phyloP scores from a whole-genome alignment of 108 stramenopile genomes.

The Skeletonema potamos region DNA sequence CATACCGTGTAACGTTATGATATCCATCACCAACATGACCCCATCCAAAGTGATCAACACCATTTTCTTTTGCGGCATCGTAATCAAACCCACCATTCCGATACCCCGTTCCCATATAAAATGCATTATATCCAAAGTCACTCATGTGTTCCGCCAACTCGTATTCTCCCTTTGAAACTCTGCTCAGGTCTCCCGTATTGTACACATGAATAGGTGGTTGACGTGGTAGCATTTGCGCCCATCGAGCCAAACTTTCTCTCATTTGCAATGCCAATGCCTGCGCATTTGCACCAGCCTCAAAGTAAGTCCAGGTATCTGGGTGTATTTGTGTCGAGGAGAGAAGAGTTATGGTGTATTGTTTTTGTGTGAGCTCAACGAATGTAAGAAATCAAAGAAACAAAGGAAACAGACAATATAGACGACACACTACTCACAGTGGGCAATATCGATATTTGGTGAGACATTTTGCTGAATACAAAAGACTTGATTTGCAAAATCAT shows the following conservation, averaged over 20 bases:
- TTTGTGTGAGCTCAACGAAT: neutral
- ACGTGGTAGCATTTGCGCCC: conserved; percentile 43
- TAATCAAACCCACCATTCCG: conserved; percentile 44
- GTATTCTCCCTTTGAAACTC: conserved; percentile 3
- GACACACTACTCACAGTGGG: conserved; percentile 32
- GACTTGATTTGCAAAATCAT: conserved; percentile 41
- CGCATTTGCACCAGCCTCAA: conserved; percentile 20
- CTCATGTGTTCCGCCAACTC: conserved; percentile 18
- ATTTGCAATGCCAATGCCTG: neutral
- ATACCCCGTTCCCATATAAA: conserved; percentile 43
- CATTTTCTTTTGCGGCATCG: conserved; percentile 28
- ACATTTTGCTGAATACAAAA: conserved; percentile 51
- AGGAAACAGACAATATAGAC: neutral
- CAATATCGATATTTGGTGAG: conserved; percentile 45
- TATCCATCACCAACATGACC: conserved; percentile 50
- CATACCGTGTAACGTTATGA: conserved; percentile 48
- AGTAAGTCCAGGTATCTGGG: conserved; percentile 48
- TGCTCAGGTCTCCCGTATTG: conserved; percentile 17
- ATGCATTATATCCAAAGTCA: conserved; percentile 41
- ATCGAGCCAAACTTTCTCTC: conserved; percentile 43
- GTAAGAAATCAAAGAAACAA: neutral
- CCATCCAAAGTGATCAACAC: conserved; percentile 35
- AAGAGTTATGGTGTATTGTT: too few relatives aligned
- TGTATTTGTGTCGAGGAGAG: too few relatives aligned
- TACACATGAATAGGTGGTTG: conserved; percentile 45